Evolutionary conservation across 768 basidiomycete genomes (phyloP), one percentile per base, ranked within the genome.

Genomic region (Phanerodontia chrysosporium): DNA sequence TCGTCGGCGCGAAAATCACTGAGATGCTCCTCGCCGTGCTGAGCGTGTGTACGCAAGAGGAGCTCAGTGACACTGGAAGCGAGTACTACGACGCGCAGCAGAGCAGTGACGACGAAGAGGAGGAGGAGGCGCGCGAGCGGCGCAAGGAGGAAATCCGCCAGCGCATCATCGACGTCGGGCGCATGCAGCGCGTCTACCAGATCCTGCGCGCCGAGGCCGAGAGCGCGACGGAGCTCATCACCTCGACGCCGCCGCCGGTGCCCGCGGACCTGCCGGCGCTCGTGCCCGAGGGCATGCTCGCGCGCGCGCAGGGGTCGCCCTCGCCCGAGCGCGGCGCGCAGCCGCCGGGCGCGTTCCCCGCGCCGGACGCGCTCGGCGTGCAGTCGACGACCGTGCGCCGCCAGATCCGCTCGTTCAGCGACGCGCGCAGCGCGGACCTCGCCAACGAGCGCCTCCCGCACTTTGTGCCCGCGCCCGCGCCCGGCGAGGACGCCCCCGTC

Each of bases 1-100:
- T 98, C 68, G 97, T 99, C 7, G 97, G 95, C 62, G 91, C 95
- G 74, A 98, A 99, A 76, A 98, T 96, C 93, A 65, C 94, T 61
- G 97, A 99, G 71, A 98, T 98, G 96, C 79, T 99, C 59, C 94
- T 97, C 27, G 94, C 95, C 2, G 92, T 99, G 48, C 82, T 99
- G 24, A 92, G 95, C 68, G 94, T 94, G 16, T 98, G 95, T 75
- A 92, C 89, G 55, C 92, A 95, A 73, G 95, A 98, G 70, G 97
- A 98, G 73, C 83, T 98, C 10, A 93, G 96, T 66, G 62, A 51
- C n/a, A 64, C 65, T n/a, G 25, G 22, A 16, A 21, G 28, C 22
- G 69, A 69, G 32, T 72, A 72, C 28, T 68, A 69, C 45, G 25
- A 29, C 51, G 32, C 32, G 30, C 51, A 32, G 24, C 25, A 29